A percentile compares a stretch with the other conserved stretches of the same genome.
These are phyloP conservation scores for Pseudogymnoascus sp. DNA, from an alignment of 2,329 filamentous ascomycete genomes.

Conservation along the genomic window DNA sequence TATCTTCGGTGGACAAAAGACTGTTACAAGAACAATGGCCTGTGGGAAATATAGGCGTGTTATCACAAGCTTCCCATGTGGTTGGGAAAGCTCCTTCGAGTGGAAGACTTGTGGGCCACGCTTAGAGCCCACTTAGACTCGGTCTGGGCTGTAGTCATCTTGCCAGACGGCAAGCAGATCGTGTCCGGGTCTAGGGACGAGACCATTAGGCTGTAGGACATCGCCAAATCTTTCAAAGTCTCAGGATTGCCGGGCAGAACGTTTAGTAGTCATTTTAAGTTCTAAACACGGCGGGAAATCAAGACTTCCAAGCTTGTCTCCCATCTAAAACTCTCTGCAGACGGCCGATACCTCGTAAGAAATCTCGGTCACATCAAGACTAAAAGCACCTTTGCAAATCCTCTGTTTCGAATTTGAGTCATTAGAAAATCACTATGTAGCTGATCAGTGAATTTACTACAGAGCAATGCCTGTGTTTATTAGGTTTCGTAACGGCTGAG, in stretches of 20 bases:
- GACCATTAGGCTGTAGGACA: neutral
- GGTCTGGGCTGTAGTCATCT: slow-evolving; percentile 12
- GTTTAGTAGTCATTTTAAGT: no score
- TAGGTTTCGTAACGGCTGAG: slow-evolving; percentile 15
- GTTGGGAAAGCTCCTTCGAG: slow-evolving; percentile 12
- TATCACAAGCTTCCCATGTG: slow-evolving; percentile 11
- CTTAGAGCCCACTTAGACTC: slow-evolving; percentile 3
- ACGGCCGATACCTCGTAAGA: no score
- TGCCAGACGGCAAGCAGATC: slow-evolving; percentile 15
- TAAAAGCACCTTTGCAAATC: no score
- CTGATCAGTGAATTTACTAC: slow-evolving; percentile 17
- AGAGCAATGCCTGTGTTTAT: slow-evolving; percentile 14
- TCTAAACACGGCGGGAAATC: no score
- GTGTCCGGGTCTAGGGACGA: slow-evolving; percentile 8
- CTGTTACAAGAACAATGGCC: neutral
- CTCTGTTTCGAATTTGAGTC: no score
- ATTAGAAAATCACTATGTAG: no score
- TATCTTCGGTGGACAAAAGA: neutral
- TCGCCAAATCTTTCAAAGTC: neutral
- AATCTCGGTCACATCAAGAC: no score
- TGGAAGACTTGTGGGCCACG: slow-evolving; percentile 14
- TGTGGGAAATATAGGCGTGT: neutral
- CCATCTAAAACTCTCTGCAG: no score
- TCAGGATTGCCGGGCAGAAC: neutral
- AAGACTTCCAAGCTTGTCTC: no score